Evolutionary conservation across 2,329 filamentous ascomycete species (phyloP), one percentile per base, ranked within the genome.

Genomic region (Xylaria sp.): DNA sequence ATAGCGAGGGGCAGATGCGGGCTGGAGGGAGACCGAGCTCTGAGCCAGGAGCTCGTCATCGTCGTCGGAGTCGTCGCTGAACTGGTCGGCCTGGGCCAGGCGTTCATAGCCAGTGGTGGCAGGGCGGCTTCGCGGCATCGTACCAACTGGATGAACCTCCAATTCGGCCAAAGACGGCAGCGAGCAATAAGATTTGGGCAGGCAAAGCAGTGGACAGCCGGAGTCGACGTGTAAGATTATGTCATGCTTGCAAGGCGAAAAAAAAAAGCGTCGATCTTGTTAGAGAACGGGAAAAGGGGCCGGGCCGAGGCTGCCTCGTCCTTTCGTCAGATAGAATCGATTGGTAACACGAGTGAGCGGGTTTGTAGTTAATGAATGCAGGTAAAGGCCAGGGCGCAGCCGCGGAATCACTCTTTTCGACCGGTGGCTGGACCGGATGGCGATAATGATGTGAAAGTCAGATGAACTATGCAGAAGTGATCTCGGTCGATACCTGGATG

Each of bases 91-190:
- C 82, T 96, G 93, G 72, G 92, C 91, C 68, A 96, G 90, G 78
- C 92, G 92, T 81, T 94, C 92, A 82, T 96, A 96, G 81, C 93
- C 93, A 72, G 93, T 94, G 52, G 91, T 92, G 68, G 91, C 86
- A 70, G 91, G 92, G 67, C 91, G 87, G 71, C 84, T 84, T 79
- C 88, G 89, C 76, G 91, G 86, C 91, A 93, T 93, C 72, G 77
- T 84, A 74, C 68, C 66, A 60, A 65, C 6, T 48, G 39, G 32
- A 13, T 13, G 41, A 32, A 6, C n/a, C 39, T 62, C 10, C 20
- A 39, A 41, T 23, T 32, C 25, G 18, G 34, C 59, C 32, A 50
- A n/a, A 23, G 60, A 54, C 10, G 44, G 52, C 39, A 51, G 44
- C 15, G 32, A n/a, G 62, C 6, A 61, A 25, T 25, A 34, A 46